Evolutionary conservation across 148 eudicot species (phyloP).

Genomic region (Chenopodium album): DNA sequence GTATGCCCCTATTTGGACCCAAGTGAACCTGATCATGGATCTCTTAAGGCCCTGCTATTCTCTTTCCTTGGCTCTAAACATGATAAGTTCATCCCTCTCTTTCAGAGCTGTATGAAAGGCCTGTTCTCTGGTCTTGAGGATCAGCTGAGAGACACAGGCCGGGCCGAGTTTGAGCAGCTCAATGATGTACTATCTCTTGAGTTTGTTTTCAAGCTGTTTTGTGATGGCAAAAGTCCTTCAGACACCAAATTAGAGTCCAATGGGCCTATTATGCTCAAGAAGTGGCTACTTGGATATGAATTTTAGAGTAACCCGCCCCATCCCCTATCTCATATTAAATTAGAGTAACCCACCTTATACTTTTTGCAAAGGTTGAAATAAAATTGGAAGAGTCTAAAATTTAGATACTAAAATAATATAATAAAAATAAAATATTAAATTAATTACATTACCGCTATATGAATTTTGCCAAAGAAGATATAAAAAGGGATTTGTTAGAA

Average conservation of each 20-base stretch:
- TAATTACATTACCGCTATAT: too few species aligned
- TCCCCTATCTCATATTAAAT: too few species aligned
- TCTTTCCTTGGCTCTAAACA: constrained; percentile 29
- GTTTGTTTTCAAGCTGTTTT: constrained; percentile 45
- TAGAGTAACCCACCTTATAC: too few species aligned
- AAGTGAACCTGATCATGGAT: constrained; percentile 48
- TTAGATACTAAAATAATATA: too few species aligned
- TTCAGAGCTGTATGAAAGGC: constrained; percentile 23
- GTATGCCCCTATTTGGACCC: constrained; percentile 65
- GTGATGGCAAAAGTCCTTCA: constrained; percentile 31
- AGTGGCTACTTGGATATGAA: too few species aligned
- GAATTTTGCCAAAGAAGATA: too few species aligned
- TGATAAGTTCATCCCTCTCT: constrained; percentile 34
- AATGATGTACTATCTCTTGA: constrained; percentile 45
- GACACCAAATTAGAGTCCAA: constrained; percentile 6
- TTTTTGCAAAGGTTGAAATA: too few species aligned
- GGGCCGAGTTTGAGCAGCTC: constrained; percentile 34
- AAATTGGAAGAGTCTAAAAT: too few species aligned
- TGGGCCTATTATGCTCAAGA: too few species aligned
- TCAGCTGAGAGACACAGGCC: background rate
- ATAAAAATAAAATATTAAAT: too few species aligned
- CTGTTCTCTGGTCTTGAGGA: constrained; percentile 42
- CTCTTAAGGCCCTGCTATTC: constrained; percentile 35
- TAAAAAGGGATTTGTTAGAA: too few species aligned
- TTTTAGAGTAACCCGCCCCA: too few species aligned